Evolutionary conservation across 345 rosid species (phyloP).

Genomic region (Luvunga scandens): DNA sequence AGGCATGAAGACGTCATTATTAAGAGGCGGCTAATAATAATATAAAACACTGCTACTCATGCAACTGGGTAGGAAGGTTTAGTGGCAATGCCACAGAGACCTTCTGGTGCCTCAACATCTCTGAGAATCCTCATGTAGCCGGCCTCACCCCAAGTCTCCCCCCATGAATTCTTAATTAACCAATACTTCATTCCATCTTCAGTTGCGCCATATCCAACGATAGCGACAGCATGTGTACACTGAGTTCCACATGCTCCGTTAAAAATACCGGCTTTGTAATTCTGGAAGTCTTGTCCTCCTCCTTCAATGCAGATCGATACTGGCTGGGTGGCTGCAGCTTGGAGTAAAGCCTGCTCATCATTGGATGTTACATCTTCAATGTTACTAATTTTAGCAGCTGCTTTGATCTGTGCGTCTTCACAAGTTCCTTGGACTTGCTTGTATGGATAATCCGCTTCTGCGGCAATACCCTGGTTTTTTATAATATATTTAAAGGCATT

Average conservation of each 20-base stretch:
- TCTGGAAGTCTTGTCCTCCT: not conserved
- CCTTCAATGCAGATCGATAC: slow-evolving; percentile 38
- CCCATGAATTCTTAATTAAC: slow-evolving; percentile 63
- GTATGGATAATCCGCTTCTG: not conserved
- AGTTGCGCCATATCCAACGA: slow-evolving; percentile 41
- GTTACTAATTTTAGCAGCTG: not conserved
- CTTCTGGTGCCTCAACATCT: not conserved
- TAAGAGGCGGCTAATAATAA: not conserved
- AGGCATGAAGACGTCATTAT: too few relatives aligned
- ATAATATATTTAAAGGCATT: slow-evolving; percentile 30
- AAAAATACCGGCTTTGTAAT: slow-evolving; percentile 36
- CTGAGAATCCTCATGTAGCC: slow-evolving; percentile 53
- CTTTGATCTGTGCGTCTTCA: not conserved
- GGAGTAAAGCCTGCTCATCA: slow-evolving; percentile 30
- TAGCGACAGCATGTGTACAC: slow-evolving; percentile 44
- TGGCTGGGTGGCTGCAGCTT: slow-evolving; percentile 39
- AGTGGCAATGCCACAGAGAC: not conserved
- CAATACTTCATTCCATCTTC: slow-evolving; percentile 39
- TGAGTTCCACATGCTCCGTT: slow-evolving; percentile 26
- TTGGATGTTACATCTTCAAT: slow-evolving; percentile 42
- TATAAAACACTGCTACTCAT: not conserved
- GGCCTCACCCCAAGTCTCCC: slow-evolving; percentile 41
- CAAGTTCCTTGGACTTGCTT: not conserved
- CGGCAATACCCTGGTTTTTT: not conserved
- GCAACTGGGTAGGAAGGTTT: not conserved